Base-by-base conservation (phyloP, 83 land plant genomes). In the Picea abies region DNA sequence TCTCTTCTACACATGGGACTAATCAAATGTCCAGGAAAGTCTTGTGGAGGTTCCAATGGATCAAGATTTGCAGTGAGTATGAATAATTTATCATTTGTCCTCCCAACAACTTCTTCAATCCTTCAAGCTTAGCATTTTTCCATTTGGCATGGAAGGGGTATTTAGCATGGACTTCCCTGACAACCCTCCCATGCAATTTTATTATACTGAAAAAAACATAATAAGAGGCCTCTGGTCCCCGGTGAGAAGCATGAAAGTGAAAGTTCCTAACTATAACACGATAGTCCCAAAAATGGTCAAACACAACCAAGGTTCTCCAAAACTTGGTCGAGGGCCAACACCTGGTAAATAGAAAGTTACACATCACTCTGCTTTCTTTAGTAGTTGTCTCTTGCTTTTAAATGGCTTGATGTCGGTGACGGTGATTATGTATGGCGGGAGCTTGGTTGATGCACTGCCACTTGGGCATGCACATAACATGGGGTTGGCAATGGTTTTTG, bases 1-100 rank as follows among this genome's bases (percentile, higher is more conserved):
- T n/a, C 79, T 82, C 80, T 83, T 86, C 76, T 84, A 84, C 67
- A 41, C 84, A 3, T 81, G 79, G 15, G 87, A 82, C 20, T 16
- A 23, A 26, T 86, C 86, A 37, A 49, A 35, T 39, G 87, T 86
- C 32, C 76, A 82, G 39, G 83, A 83, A 17, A 76, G 78, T 66
- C 37, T 86, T 63, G 29, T 29, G 62, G 41, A 60, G 10, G 52
- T 61, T 37, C 80, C 86, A 26, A 52, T 9, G 25, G 78, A 72
- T 61, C 83, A 82, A 69, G 83, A 85, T 64, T 73, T 83, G 4
- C 32, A 49, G 60, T 20, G 22, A 63, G 66, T n/a, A 17, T 63
- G 22, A 63, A 63, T n/a, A 63, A 63, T 20, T 10, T 19, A 17
- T 63, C 66, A 9, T 16, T 63, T n/a, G 66, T 63, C 5, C 66